Base-by-base conservation (phyloP, 306 rosid genomes). In the Fagus sylvatica region DNA sequence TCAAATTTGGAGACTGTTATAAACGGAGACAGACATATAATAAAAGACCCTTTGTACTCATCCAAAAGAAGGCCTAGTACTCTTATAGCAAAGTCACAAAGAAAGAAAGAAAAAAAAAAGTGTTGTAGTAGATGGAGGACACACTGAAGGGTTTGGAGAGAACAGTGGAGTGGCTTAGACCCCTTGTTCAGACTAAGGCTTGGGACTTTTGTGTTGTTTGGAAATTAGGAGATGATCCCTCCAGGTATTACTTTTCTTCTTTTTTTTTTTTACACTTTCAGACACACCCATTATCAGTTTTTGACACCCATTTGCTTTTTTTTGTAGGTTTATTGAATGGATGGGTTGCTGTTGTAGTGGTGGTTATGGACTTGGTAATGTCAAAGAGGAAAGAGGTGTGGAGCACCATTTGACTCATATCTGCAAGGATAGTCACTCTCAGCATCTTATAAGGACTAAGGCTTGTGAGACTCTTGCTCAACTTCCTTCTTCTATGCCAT, bases 261-360 rank as follows among this genome's bases (percentile, higher is more conserved):
- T 2, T 17, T 15, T 9, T 15, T n/a, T 51, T 10, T n/a, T 3
- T 12, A 51, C 19, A 67, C 59, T 56, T 55, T 59, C 16, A 32
- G 10, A 6, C 8, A 6, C 2, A 66, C 68, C 73, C 72, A 7
- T 32, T 32, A 54, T 57, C 55, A 68, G 48, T 42, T 80, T 54
- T 17, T 10, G 34, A 17, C 2, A 8, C 42, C 4, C 75, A 22
- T 64, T 57, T 69, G 36, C 34, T 0, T 8, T 53, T 75, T 16
- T 4, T 28, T 80, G 28, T 66, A 92, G 97, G 83, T 92, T 87
- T 57, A 75, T 90, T 74, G 91, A 94, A 59, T 89, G 91, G 94
- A 32, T 88, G 82, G 97, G 83, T 75, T 94, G 98, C 85, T 90
- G 96, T 36, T 89, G 98, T 73, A 74, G 87, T 19, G 96, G 97